A percentile compares a stretch with the other conserved stretches of the same genome.
phyloP scores from a whole-genome alignment of 148 eudicot genomes.

The Fagopyrum homotropicum region DNA sequence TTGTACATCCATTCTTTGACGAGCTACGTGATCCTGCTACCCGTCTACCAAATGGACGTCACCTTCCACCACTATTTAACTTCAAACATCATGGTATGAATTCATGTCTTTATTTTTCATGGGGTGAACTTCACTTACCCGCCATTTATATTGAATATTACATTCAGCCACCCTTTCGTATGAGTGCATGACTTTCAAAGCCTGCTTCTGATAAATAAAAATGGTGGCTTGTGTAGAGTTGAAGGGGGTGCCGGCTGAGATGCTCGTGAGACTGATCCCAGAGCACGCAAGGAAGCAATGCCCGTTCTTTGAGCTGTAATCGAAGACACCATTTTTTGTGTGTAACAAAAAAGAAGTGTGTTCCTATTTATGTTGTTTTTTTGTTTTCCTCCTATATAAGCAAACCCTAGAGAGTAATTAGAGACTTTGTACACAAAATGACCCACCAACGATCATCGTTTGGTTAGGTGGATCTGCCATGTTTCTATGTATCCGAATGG shows the following conservation, averaged over 20 bases:
- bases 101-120: neutral
- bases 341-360: too few relatives aligned
- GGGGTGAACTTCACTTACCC: too few relatives aligned
- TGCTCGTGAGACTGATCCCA: conserved; percentile 38
- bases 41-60: conserved; percentile 56
- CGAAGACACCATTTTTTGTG: neutral
- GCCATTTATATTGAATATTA: too few relatives aligned
- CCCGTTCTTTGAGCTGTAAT: conserved; percentile 36
- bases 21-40: conserved; percentile 53
- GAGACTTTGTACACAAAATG: too few relatives aligned
- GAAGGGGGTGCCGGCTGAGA: conserved; percentile 51
- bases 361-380: too few relatives aligned
- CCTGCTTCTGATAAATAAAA: neutral
- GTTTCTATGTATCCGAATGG: neutral
- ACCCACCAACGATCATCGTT: too few relatives aligned
- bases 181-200: neutral
- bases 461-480: too few relatives aligned
- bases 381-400: too few relatives aligned
- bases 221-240: conserved; percentile 21
- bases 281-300: conserved; percentile 63
- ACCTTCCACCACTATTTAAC: conserved; percentile 54
- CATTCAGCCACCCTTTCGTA: too few relatives aligned
- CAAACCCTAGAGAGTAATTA: too few relatives aligned
- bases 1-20: conserved; percentile 54
- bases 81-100: conserved; percentile 40